Base-by-base conservation (phyloP, 768 basidiomycete genomes). In the Hygrophorus pudorinus region DNA sequence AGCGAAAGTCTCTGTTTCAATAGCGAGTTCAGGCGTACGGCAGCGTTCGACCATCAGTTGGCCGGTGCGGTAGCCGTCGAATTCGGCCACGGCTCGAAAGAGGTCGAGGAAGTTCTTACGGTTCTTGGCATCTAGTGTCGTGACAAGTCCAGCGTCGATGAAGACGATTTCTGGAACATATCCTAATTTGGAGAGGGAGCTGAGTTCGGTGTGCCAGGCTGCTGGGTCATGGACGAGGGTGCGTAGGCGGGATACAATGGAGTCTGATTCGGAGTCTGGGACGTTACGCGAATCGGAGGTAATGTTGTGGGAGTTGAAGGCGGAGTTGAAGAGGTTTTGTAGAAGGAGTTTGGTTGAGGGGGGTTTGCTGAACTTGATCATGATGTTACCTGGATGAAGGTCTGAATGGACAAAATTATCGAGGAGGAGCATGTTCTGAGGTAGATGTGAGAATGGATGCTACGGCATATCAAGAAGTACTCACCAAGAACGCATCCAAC, bases 361-460 rank as follows among this genome's bases (percentile, higher is more conserved):
- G 0, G 90, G 90, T 59, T 86, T 88, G 57, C 79, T 83, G 67
- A 98, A 98, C 59, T 94, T 96, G 68, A 99, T 79, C 82, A 96
- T 87, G 63, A 97, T 93, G 60, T 98, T 98, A 24, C 94, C 94
- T 2, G 88, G 85, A 59, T 89, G 88, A 16, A 90, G 75, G 57
- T 90, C 88, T 3, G 86, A 73, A 59, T 98, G 96, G 8, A 94
- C 91, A 62, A 96, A 99, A 62, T 99, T 98, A 63, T 99, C 96
- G 36, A 99, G 69, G 1, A 99, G 69, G 14, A 99, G 78, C 96
- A 99, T 99, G 65, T 97, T 91, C 90, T 97, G 54, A 13, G 24
- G 38, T 55, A 44, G 32, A 48, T 41, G 34, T 56, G 43, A 29
- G 47, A 39, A 42, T 49, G 27, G 16, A 24, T 41, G 32, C 11